phyloP scores from a whole-genome alignment of 768 basidiomycete species.

The Suillus subaureus region DNA sequence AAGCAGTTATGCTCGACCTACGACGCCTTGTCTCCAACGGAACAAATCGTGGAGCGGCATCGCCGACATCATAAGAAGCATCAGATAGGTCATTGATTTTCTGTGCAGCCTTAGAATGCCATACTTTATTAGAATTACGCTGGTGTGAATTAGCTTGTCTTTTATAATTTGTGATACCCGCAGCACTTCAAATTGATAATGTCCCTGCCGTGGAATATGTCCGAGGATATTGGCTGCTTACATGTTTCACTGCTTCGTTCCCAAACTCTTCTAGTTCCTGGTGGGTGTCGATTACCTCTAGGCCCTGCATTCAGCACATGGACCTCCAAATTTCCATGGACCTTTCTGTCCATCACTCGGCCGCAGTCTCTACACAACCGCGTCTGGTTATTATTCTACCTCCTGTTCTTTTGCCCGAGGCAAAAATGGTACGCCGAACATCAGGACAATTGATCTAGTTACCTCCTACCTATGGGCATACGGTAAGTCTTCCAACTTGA shows the following conservation, averaged over 20 bases:
- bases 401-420: not conserved
- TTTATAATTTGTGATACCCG: not conserved
- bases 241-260: not conserved
- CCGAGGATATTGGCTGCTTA: not conserved
- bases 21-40: conserved; percentile 3
- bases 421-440: not conserved
- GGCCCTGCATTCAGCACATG: not conserved
- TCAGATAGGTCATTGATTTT: not conserved
- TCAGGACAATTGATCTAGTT: not conserved
- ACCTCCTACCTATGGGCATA: not conserved
- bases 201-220: not conserved
- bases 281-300: not conserved
- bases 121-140: not conserved
- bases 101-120: not conserved
- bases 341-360: not conserved
- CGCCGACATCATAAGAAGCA: not conserved
- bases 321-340: not conserved
- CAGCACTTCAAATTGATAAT: not conserved
- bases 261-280: not conserved
- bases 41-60: not conserved
- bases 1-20: conserved; percentile 9
- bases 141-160: not conserved
- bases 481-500: not conserved
- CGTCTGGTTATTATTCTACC: not conserved
- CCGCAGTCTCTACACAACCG: not conserved